phyloP scores from a whole-genome alignment of 1,284 basidiomycete genomes.

The Mycosarcoma mackinlayi region DNA sequence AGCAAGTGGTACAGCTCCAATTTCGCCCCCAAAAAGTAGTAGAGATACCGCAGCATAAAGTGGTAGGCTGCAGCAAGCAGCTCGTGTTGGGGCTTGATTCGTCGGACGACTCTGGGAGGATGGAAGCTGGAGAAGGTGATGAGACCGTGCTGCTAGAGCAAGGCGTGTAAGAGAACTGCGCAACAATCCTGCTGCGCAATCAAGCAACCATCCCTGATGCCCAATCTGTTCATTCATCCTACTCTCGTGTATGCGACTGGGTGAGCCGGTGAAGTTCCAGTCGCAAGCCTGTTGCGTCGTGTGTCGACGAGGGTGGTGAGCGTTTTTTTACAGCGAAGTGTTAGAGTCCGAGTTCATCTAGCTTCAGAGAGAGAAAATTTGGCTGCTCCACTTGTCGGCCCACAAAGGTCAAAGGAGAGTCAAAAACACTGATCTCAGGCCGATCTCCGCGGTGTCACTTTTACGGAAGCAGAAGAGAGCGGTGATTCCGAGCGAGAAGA shows the following conservation, averaged over 20 bases:
- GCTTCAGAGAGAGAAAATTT: background rate
- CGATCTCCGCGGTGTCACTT: constrained; percentile 7
- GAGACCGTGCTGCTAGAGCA: constrained; percentile 26
- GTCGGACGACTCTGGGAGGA: constrained; percentile 8
- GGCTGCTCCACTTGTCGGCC: background rate
- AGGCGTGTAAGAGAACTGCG: background rate
- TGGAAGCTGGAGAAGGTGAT: constrained; percentile 14
- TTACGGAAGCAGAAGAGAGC: constrained; percentile 10
- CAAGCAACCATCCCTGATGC: too few species aligned
- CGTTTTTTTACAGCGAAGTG: too few species aligned
- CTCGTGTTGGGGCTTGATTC: constrained; percentile 22
- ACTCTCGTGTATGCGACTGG: too few species aligned
- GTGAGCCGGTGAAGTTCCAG: too few species aligned
- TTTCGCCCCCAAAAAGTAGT: background rate
- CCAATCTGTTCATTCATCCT: too few species aligned
- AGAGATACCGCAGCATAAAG: background rate
- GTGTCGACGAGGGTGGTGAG: too few species aligned
- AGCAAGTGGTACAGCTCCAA: constrained; percentile 24
- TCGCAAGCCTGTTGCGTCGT: too few species aligned
- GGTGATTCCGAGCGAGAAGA: constrained; percentile 1
- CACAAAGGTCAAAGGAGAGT: background rate
- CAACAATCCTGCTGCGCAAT: background rate
- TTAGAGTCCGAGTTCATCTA: background rate
- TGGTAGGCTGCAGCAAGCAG: constrained; percentile 6
- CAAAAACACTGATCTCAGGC: background rate